A percentile compares a stretch with the other conserved stretches of the same genome.
These are phyloP conservation scores for Medicago ruthenica DNA, from an alignment of 306 rosid genomes.

Conservation along the genomic window DNA sequence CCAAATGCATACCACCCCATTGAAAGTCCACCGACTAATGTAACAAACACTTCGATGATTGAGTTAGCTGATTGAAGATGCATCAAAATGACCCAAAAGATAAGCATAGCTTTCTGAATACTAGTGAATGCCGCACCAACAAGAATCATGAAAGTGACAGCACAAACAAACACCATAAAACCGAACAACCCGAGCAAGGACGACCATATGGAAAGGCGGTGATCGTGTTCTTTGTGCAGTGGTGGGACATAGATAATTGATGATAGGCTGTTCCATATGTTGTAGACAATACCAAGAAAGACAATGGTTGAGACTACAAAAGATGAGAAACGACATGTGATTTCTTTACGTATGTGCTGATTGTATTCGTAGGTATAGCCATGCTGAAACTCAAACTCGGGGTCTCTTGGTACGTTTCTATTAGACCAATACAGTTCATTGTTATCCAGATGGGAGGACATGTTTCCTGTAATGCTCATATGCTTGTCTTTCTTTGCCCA, in stretches of 20 bases:
- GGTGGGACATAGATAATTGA: neutral
- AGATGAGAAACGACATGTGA: neutral
- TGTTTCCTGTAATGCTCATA: neutral
- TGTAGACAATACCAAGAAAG: neutral
- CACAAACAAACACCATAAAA: neutral
- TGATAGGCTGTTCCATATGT: neutral
- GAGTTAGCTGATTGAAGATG: neutral
- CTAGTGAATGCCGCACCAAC: slow-evolving; percentile 2
- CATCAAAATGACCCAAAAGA: slow-evolving; percentile 9
- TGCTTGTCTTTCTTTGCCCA: neutral
- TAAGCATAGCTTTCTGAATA: neutral
- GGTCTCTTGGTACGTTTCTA: neutral
- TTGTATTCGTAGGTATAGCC: neutral
- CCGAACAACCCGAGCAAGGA: neutral
- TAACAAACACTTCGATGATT: neutral
- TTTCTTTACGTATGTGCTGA: neutral
- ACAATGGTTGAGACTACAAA: neutral
- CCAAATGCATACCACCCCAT: neutral
- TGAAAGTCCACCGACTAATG: neutral
- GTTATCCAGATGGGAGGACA: neutral
- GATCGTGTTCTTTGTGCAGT: neutral
- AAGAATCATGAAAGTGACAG: neutral
- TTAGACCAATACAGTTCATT: neutral
- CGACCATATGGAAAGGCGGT: neutral
- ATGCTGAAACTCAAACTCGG: neutral